phyloP scores from a whole-genome alignment of 1,284 basidiomycete species.

The Rhodotorula sp. region DNA sequence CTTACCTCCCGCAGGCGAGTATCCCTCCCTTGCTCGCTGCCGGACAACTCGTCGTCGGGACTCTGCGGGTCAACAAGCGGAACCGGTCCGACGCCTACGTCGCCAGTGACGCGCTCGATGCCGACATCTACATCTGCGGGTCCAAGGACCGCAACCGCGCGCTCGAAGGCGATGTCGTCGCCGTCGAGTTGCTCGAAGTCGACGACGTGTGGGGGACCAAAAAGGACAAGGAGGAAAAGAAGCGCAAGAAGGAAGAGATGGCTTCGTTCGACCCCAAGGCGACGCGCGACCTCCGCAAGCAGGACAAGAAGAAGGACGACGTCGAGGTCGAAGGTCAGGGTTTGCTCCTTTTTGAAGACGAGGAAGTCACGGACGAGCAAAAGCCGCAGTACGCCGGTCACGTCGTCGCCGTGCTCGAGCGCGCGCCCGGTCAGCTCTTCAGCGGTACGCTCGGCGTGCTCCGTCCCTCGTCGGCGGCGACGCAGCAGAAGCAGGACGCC shows the following conservation, averaged over 20 bases:
- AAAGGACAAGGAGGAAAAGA: slow-evolving; percentile 99
- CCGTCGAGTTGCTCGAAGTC: slow-evolving; percentile 94
- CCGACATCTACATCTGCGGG: slow-evolving; percentile 78
- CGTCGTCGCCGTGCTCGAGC: slow-evolving; percentile 65
- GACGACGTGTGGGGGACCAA: slow-evolving; percentile 99
- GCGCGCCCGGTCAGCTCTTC: slow-evolving; percentile 98
- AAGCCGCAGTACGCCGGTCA: slow-evolving; percentile 72
- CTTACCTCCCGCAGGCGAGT: slow-evolving; percentile 96
- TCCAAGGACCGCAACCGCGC: slow-evolving; percentile 99
- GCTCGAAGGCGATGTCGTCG: slow-evolving; percentile 96
- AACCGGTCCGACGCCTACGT: slow-evolving; percentile 92
- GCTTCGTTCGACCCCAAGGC: slow-evolving; percentile 80
- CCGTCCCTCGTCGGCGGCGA: slow-evolving; percentile 94
- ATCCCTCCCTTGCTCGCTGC: slow-evolving; percentile 95
- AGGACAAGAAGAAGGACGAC: slow-evolving; percentile 99
- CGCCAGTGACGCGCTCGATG: slow-evolving; percentile 96
- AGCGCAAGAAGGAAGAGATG: slow-evolving; percentile 98
- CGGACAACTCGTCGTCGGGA: slow-evolving; percentile 96
- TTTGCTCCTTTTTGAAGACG: slow-evolving; percentile 91
- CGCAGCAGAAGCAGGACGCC: slow-evolving; percentile 98
- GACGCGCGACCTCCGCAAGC: slow-evolving; percentile 62
- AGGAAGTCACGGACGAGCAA: slow-evolving; percentile 93
- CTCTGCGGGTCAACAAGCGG: slow-evolving; percentile 96
- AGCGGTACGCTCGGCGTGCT: slow-evolving; percentile 93
- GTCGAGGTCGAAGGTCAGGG: slow-evolving; percentile 99